Evolutionary conservation across 257 asterid genomes (phyloP), one percentile per base, ranked within the genome.

Genomic region (Solanum infundibuliforme): DNA sequence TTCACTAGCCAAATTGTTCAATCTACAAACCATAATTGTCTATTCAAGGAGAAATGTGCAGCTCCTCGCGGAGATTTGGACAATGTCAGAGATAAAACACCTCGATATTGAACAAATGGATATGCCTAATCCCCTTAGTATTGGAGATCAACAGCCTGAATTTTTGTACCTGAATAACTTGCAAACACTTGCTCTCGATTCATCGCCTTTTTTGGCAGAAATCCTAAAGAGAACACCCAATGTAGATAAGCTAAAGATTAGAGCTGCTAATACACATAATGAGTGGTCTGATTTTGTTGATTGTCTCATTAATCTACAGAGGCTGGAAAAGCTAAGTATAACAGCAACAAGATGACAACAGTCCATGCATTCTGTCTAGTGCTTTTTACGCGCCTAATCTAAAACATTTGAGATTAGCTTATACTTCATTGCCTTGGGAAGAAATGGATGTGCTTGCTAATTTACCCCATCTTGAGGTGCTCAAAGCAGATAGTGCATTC

Each of bases 391-490:
- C 7, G 1, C 31, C 4, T 16, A 83, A 29, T 83, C 86, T 83
- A 14, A 83, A 83, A 6, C 27, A 52, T 16, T 18, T 38, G 18
- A 83, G 4, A n/a, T 39, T 76, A 39, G 11, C 0, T 5, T 0
- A 4, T 2, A 75, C 83, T 23, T 38, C 7, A 12, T 31, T 82
- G 1, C 8, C 43, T 32, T 27, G 86, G 86, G 48, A 82, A 5
- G 86, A 48, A 1, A 82, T 82, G 86, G 29, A 3, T 25, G 66
- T 46, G 39, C 25, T 81, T 0, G 85, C 85, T 25, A 81, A 31
- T 25, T 82, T 82, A 82, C 86, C 86, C 11, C 48, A 82, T 82
- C 86, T 82, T 38, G 83, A 76, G 58, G 58, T 38, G 12, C 83
- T 76, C 34, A 36, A 23, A 75, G 3, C 83, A 6, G 3, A 5